Evolutionary conservation across 495 filamentous ascomycete genomes (phyloP).

Genomic region (Lepraria neglecta): DNA sequence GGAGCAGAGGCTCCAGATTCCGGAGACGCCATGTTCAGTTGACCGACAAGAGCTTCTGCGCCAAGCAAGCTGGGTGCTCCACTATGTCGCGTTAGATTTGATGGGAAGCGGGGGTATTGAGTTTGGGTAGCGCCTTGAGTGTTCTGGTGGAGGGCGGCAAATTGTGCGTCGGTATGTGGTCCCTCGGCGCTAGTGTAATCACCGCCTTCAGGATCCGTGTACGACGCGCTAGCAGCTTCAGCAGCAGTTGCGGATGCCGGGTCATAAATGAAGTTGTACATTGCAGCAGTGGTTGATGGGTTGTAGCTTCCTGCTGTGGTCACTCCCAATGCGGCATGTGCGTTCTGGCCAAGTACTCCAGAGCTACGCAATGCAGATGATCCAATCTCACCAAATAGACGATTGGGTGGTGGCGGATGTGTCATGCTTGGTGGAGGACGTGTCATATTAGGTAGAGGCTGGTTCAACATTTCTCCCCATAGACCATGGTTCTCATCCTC

Average conservation of each 20-base stretch:
- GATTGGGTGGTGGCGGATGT: slow-evolving; percentile 33
- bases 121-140: slow-evolving; percentile 13
- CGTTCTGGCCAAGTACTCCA: slow-evolving; percentile 39
- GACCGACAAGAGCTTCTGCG: slow-evolving; percentile 59
- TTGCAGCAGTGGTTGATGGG: slow-evolving; percentile 40
- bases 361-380: slow-evolving; percentile 63
- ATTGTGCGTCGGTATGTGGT: no score
- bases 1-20: slow-evolving; percentile 24
- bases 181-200: not conserved
- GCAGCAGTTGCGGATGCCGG: no score
- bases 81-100: slow-evolving; percentile 22
- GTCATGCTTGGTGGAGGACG: not conserved
- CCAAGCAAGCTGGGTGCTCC: slow-evolving; percentile 57
- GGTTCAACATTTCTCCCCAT: not conserved
- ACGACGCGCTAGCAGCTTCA: slow-evolving; percentile 5
- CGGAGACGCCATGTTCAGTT: slow-evolving; percentile 60
- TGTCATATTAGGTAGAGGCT: not conserved
- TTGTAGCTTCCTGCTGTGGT: slow-evolving; percentile 21
- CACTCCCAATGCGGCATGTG: slow-evolving; percentile 28
- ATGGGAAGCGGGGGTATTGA: slow-evolving; percentile 20
- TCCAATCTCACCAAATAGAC: slow-evolving; percentile 78
- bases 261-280: not conserved
- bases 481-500: not conserved
- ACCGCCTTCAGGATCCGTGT: not conserved
- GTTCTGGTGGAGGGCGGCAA: no score